Conservation (phyloP, 2,329 filamentous ascomycete genomes). For the Aspergillus sp. region DNA sequence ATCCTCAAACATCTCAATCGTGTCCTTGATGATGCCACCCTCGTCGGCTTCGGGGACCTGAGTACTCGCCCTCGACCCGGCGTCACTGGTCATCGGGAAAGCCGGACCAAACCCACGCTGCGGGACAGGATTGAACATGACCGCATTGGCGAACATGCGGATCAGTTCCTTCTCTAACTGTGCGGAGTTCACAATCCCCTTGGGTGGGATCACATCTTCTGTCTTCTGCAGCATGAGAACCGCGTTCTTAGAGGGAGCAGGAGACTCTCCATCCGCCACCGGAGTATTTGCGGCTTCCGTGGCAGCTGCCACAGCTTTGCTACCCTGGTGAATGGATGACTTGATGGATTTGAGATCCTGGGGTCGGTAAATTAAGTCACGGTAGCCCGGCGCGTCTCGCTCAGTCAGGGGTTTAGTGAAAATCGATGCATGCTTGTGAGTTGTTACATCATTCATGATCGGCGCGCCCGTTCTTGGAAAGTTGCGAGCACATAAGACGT, state of each 20-base stretch:
- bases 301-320: slow-evolving; percentile 42
- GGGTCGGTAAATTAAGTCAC: slow-evolving; percentile 68
- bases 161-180: slow-evolving; percentile 92
- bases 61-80: slow-evolving; percentile 33
- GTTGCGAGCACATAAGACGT: slow-evolving; percentile 43
- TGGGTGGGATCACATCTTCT: slow-evolving; percentile 77
- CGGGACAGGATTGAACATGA: slow-evolving; percentile 95
- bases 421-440: slow-evolving; percentile 74
- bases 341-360: slow-evolving; percentile 77
- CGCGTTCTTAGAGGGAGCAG: slow-evolving; percentile 39
- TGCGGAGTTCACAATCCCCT: slow-evolving; percentile 85
- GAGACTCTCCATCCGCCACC: slow-evolving; percentile 58
- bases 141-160: slow-evolving; percentile 95
- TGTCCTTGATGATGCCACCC: slow-evolving; percentile 83
- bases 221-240: slow-evolving; percentile 53
- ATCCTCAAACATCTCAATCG: slow-evolving; percentile 83
- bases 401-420: slow-evolving; percentile 74
- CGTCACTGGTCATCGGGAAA: slow-evolving; percentile 52
- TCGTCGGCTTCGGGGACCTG: slow-evolving; percentile 70
- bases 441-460: slow-evolving; percentile 72
- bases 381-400: slow-evolving; percentile 72
- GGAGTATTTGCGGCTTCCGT: slow-evolving; percentile 64
- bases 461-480: slow-evolving; percentile 67
- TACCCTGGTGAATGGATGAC: slow-evolving; percentile 59
- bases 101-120: slow-evolving; percentile 65